Evolutionary conservation across 306 rosid genomes (phyloP), one percentile per base, ranked within the genome.

Genomic region (Citrullus amarus): DNA sequence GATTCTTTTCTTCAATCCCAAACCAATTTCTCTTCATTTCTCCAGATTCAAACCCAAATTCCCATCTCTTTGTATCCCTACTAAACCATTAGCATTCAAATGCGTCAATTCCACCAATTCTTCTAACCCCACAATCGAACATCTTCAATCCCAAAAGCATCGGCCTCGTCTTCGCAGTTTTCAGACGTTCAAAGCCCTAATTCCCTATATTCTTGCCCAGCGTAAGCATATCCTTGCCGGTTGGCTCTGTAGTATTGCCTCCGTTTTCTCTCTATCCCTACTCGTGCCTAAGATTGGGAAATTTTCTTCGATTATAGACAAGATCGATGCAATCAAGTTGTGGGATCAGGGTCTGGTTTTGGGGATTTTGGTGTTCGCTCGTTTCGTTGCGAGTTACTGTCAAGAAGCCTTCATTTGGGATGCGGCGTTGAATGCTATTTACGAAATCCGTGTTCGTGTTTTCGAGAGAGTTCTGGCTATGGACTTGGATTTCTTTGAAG

Each of bases 361-460:
- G 77, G 92, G 88, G 25, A 76, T 72, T 51, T 78, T 91, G 65
- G 86, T 89, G 25, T 18, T 84, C 18, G 85, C 82, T 50, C 91
- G 98, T 65, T 78, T 88, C 43, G 67, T 84, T 16, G 88, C 90
- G 2, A 83, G 78, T 25, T 93, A 87, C 68, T 87, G 88, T 85
- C 98, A 93, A 83, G 97, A 90, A 72, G 89, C 90, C 76, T 85
- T 91, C 70, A 87, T 93, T 0, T 93, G 98, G 96, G 91, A 93
- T 62, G 98, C 97, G 36, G 88, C 98, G 5, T 79, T 93, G 41
- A 79, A 80, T n/a, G 87, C 93, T 3, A 88, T 79, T 17, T 93
- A 77, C 58, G 75, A 85, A 50, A 69, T 93, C 39, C 85, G 98
- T 61, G 81, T 85, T 69, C 82, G 80, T 67, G 94, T 88, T 11